Base-by-base conservation (phyloP, 805 yeast genomes). In the Candida qinlingensis region DNA sequence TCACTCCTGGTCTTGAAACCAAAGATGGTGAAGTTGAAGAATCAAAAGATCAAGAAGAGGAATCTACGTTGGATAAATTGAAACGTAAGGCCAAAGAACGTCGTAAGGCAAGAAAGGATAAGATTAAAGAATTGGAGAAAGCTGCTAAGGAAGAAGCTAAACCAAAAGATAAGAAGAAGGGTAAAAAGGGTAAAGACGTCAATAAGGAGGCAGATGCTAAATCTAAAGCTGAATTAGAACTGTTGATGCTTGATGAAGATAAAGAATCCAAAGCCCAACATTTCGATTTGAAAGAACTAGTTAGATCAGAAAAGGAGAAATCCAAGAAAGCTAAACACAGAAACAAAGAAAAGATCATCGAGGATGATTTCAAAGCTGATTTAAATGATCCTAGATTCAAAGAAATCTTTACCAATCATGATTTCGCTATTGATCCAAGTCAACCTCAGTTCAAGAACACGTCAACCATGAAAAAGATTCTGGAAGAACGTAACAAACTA, bases 361-460 rank as follows among this genome's bases (percentile, higher is more conserved):
- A 79, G 47, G 80, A 75, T 50, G 67, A 67, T 37, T 83, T 87
- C 66, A 72, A 77, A 55, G 78, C 90, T 40, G 90, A 88, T 59
- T 78, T 87, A 60, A 72, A 73, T 39, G 99, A 94, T 73, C 82
- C 85, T 12, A 83, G 99, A 70, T 94, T 94, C 73, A 76, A 76
- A 42, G 95, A 85, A 55, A 73, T 90, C 54, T 88, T 84, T 61
- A 89, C 89, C 59, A 83, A 81, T 53, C 96, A 87, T 54, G 94
- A 85, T 53, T 94, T 81, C 68, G 97, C 97, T 10, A 90, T 95
- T 63, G 99, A 95, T 67, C 96, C 97, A 26, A 83, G 95, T 25
- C 81, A 76, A 61, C 86, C 95, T n/a, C 96, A 88, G 64, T 92
- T 79, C 74, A 90, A 87, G 70, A 81, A 84, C 67, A 91, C 98